Percentiles rank a stretch among this genome's conserved stretches.
These are phyloP conservation scores for Botrytis byssoidea DNA, from an alignment of 2,329 filamentous ascomycete genomes.

Conservation along the genomic window DNA sequence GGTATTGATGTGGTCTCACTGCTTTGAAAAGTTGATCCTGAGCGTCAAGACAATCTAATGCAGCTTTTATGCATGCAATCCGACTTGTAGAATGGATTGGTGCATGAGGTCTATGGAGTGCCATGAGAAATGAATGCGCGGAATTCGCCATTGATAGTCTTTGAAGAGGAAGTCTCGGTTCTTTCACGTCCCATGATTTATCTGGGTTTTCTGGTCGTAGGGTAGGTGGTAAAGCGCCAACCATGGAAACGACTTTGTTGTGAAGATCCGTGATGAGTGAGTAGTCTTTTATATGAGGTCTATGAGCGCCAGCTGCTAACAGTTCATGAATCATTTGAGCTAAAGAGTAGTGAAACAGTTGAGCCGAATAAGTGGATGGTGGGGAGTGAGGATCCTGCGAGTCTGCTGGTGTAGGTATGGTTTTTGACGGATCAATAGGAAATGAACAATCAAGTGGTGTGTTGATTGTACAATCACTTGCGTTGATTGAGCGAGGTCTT, in stretches of 20 bases:
- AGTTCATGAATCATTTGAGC: slow-evolving; percentile 21
- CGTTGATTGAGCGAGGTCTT: slow-evolving; percentile 24
- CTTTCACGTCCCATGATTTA: neutral
- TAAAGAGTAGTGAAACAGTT: slow-evolving; percentile 17
- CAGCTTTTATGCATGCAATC: slow-evolving; percentile 19
- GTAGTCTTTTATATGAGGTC: slow-evolving; percentile 22
- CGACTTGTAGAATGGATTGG: slow-evolving; percentile 20
- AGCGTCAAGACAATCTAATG: slow-evolving; percentile 20
- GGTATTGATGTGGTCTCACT: slow-evolving; percentile 20
- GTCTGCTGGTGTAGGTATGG: neutral
- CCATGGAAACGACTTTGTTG: slow-evolving; percentile 1
- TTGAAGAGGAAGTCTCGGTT: neutral
- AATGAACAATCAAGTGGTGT: slow-evolving; percentile 22
- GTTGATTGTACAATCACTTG: slow-evolving; percentile 21
- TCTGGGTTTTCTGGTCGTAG: slow-evolving; percentile 4
- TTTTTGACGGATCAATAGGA: slow-evolving; percentile 16
- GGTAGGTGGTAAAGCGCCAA: slow-evolving; percentile 1
- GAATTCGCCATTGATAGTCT: neutral
- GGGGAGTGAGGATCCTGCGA: neutral
- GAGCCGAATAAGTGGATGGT: neutral
- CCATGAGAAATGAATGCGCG: slow-evolving; percentile 19
- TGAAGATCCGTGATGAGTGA: slow-evolving; percentile 16
- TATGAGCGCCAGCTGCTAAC: slow-evolving; percentile 11
- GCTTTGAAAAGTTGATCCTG: slow-evolving; percentile 20
- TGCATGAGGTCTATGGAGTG: slow-evolving; percentile 23